phyloP scores from a whole-genome alignment of 768 basidiomycete species.

The Asterophora parasitica region DNA sequence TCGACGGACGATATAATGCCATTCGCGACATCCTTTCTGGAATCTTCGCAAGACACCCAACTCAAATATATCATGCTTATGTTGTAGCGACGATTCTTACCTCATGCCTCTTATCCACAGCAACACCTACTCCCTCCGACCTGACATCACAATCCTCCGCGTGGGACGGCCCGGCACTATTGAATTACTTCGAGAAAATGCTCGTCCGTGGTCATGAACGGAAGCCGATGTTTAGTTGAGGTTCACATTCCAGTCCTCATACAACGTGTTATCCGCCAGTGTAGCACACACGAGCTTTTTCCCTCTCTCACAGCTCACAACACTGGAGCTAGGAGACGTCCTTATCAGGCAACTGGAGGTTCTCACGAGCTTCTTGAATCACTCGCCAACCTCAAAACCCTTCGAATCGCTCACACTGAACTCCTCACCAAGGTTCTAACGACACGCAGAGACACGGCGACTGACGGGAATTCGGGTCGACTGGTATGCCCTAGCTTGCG shows the following conservation, averaged over 20 bases:
- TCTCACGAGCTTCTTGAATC: not conserved
- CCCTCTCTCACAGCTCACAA: not conserved
- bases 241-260: not conserved
- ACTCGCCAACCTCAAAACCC: too few relatives aligned
- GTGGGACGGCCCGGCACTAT: too few relatives aligned
- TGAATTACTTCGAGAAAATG: too few relatives aligned
- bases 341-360: not conserved
- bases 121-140: too few relatives aligned
- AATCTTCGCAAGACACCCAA: not conserved
- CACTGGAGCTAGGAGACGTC: slow-evolving; percentile 1
- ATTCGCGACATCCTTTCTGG: slow-evolving; percentile 3
- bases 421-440: not conserved
- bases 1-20: not conserved
- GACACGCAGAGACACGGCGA: too few relatives aligned
- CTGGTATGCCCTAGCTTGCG: not conserved
- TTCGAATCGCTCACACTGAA: slow-evolving; percentile 2
- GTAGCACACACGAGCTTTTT: too few relatives aligned
- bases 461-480: not conserved
- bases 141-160: too few relatives aligned
- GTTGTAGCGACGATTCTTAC: too few relatives aligned
- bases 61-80: not conserved
- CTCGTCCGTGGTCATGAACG: too few relatives aligned
- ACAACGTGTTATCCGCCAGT: too few relatives aligned
- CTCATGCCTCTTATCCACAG: too few relatives aligned
- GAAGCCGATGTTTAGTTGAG: too few relatives aligned